Base-by-base conservation (phyloP, 305 asterid genomes). In the Fraxinus dipetala region DNA sequence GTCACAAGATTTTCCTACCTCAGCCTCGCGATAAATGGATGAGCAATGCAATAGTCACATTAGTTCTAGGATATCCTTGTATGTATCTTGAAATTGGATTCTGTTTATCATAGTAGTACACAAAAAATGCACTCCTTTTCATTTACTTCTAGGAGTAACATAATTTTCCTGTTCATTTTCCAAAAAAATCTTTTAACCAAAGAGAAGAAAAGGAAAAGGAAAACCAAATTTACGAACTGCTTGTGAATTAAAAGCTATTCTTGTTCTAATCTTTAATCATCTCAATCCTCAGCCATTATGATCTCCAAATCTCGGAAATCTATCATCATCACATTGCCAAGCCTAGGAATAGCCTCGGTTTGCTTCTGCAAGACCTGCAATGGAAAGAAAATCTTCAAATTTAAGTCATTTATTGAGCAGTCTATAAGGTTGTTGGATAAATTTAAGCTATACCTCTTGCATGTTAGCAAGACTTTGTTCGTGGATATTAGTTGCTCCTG, bases 241-340 rank as follows among this genome's bases (percentile, higher is more conserved):
- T 70, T 24, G 70, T 26, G 70, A 72, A 38, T 11, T 59, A 51
- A 6, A 28, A 38, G 30, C 7, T 20, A 24, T 6, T 30, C 20
- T 24, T 32, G 36, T 82, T 61, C 69, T 82, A 88, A 75, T 83
- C 86, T 76, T 85, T 90, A 1, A 28, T 59, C 94, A 89, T 94
- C 72, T 90, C 93, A 2, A 77, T 90, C 98, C 84, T 92, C 98
- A 0, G 97, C 90, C 97, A 96, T 91, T 78, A 95, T 95, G 84
- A 95, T 95, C 90, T 93, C 96, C 95, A 90, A 82, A 76, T 95
- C 97, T 83, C 98, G 87, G 43, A 88, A 84, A 81, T 94, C 98
- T 77, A 95, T 90, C 83, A 94, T 95, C 89, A 94, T 86, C 83
- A 95, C 96, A 82, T 67, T 93, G 54, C 97, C 98, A 45, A 95